Evolutionary conservation across 2,329 filamentous ascomycete species (phyloP).

Genomic region (Colletotrichum aenigma): DNA sequence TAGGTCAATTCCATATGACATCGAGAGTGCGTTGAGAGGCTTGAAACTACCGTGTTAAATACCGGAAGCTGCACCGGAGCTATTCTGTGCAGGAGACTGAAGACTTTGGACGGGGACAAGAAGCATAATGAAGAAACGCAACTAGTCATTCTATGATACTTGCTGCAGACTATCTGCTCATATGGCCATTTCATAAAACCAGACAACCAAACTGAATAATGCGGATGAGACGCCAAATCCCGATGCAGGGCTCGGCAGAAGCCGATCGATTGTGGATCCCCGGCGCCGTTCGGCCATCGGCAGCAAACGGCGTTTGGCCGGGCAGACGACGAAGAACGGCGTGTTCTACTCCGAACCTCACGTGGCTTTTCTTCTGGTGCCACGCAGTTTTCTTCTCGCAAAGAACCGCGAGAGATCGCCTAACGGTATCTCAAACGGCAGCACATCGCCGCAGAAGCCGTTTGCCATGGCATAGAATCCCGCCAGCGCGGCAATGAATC

Average conservation of each 20-base stretch:
- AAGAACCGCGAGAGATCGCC: not conserved
- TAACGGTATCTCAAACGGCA: not conserved
- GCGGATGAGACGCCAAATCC: not conserved
- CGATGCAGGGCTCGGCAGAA: not conserved
- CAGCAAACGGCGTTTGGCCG: not conserved
- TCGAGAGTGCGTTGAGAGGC: too few species aligned
- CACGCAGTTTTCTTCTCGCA: not conserved
- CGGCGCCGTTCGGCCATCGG: not conserved
- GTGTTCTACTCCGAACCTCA: too few species aligned
- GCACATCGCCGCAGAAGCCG: not conserved
- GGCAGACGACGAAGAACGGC: too few species aligned
- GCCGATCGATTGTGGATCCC: not conserved
- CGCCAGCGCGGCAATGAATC: not conserved
- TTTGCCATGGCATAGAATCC: not conserved
- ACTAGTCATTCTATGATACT: not conserved
- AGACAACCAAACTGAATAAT: not conserved
- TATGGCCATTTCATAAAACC: not conserved
- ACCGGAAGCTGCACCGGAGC: rapidly evolving
- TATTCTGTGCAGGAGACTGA: not conserved
- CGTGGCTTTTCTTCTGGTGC: too few species aligned
- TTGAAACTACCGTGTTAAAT: rapidly evolving
- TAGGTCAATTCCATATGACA: too few species aligned
- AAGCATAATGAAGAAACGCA: not conserved
- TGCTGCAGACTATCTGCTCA: not conserved
- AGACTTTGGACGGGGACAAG: not conserved